These are phyloP conservation scores for Hortaea sp. DNA, from an alignment of 2,329 filamentous ascomycete species.

Conservation along the genomic window DNA sequence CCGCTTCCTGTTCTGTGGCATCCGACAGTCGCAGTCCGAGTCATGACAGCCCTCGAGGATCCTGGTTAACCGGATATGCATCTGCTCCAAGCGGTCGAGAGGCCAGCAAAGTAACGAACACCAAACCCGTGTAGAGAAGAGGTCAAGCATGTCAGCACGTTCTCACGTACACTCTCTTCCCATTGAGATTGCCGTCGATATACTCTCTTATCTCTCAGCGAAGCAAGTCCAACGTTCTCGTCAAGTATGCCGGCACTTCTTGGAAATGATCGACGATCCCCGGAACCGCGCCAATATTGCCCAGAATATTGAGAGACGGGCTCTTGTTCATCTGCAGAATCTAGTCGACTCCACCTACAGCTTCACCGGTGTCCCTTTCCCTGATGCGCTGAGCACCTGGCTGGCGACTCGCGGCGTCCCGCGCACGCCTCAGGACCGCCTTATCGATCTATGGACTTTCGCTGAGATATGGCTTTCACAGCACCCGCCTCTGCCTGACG, in stretches of 20 bases:
- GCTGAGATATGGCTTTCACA: neutral
- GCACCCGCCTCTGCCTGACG: neutral
- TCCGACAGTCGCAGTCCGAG: too few relatives aligned
- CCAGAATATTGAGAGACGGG: neutral
- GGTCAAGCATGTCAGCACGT: neutral
- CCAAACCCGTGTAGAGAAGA: too few relatives aligned
- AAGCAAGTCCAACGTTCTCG: neutral
- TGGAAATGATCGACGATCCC: neutral
- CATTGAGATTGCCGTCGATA: neutral
- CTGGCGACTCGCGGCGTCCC: neutral
- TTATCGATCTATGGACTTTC: neutral
- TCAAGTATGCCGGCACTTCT: neutral
- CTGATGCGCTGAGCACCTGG: neutral
- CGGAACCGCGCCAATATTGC: neutral
- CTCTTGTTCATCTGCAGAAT: neutral
- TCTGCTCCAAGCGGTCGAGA: too few relatives aligned
- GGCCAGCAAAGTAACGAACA: too few relatives aligned
- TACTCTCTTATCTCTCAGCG: neutral
- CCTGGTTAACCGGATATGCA: too few relatives aligned
- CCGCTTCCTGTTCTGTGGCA: too few relatives aligned
- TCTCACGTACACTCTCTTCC: neutral
- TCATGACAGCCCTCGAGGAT: too few relatives aligned
- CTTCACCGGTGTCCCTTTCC: neutral
- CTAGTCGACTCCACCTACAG: neutral
- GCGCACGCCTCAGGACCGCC: neutral